Conservation (phyloP, 2,329 filamentous ascomycete genomes). For the Ambrosiella beaveri region DNA sequence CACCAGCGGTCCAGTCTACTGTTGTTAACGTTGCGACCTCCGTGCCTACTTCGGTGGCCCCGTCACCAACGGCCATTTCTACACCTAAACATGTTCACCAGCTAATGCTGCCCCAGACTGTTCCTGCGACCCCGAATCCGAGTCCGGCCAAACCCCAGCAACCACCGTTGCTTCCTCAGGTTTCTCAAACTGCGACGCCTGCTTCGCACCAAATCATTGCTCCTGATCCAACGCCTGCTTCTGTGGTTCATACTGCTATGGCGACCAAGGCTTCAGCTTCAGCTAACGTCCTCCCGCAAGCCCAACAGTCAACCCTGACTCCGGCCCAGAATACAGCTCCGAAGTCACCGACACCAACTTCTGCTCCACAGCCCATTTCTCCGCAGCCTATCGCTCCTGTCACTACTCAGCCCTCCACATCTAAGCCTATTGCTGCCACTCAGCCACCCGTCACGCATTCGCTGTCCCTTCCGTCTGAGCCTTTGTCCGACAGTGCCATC, state of each 20-base stretch:
- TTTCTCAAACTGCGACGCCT: neutral
- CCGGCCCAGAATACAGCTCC: neutral
- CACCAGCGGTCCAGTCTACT: neutral
- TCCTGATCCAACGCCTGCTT: neutral
- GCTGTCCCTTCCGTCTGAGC: slow-evolving; percentile 6
- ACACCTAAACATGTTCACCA: slow-evolving; percentile 5
- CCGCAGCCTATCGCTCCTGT: neutral
- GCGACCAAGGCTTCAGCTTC: neutral
- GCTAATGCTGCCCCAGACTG: slow-evolving; percentile 6
- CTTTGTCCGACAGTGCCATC: slow-evolving; percentile 11
- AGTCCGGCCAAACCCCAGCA: neutral
- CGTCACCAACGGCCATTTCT: neutral
- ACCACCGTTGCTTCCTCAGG: neutral
- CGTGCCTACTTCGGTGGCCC: neutral
- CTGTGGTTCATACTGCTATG: neutral
- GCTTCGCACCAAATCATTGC: neutral
- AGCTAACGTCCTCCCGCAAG: neutral
- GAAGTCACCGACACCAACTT: neutral
- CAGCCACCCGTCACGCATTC: neutral
- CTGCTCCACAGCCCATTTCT: neutral
- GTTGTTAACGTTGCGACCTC: neutral
- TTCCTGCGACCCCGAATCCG: neutral
- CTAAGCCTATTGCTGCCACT: neutral
- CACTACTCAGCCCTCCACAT: neutral
- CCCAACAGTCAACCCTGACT: slow-evolving; percentile 1